Evolutionary conservation across 495 filamentous ascomycete genomes (phyloP).

Genomic region (Penicillium soppii): DNA sequence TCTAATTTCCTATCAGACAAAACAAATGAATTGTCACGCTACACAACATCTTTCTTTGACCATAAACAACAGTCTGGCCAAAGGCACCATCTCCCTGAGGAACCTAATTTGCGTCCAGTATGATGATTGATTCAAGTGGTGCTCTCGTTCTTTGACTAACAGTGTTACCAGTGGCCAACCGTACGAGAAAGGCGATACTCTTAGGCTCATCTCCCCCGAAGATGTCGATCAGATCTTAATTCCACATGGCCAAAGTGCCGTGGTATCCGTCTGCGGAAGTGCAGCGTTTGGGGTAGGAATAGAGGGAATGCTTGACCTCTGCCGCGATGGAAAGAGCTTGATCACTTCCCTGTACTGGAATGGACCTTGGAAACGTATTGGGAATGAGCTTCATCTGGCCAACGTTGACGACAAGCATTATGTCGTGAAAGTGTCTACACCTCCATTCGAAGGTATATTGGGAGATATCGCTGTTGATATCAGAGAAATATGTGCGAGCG

Average conservation of each 20-base stretch:
- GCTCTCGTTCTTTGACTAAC: background rate
- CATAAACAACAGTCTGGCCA: background rate
- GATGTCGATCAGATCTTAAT: constrained; percentile 7
- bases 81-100: constrained; percentile 1
- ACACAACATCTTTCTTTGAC: constrained; percentile 3
- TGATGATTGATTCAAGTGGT: background rate
- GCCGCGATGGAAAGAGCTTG: background rate
- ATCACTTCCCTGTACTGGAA: constrained; percentile 14
- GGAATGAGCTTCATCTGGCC: constrained; percentile 7
- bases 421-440: background rate
- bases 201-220: constrained; percentile 1
- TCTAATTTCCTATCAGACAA: background rate
- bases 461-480: constrained; percentile 9
- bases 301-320: constrained; percentile 14
- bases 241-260: constrained; percentile 1
- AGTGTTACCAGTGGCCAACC: constrained; percentile 6
- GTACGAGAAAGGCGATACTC: background rate
- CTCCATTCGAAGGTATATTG: constrained; percentile 6
- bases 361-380: constrained; percentile 1
- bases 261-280: constrained; percentile 11
- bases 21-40: background rate
- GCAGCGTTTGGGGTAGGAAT: background rate
- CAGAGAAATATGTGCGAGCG: background rate
- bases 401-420: constrained; percentile 4
- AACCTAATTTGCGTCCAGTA: background rate